Base-by-base conservation (phyloP, 108 stramenopile genomes). In the Cyclotella cryptica region DNA sequence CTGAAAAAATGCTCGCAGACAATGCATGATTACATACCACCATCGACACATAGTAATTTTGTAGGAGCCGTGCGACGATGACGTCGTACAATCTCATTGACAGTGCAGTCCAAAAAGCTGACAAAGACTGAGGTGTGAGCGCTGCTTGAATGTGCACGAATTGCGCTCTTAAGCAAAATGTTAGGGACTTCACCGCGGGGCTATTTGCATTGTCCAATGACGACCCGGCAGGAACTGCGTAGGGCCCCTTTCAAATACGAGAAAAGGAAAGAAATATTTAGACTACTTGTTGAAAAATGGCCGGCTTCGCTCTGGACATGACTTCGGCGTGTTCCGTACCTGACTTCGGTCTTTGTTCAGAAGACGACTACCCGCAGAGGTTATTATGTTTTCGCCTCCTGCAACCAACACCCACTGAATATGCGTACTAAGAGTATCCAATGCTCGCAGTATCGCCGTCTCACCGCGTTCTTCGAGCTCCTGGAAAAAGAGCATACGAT, bases 31-130 rank as follows among this genome's bases (percentile, higher is more conserved):
- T 40, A 67, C 76, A 52, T 62, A 77, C 76, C 70, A 87, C 88
- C 52, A 88, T 91, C 8, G 93, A 90, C 28, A 94, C 87, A 46
- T 74, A 80, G 69, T 92, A 94, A 64, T 88, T 82, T 43, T 91
- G 90, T 42, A 94, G 74, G 47, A 94, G 81, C 52, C 93, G 80
- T 27, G 93, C 74, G 0, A 90, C 88, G 40, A 94, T 67, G 73
- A 94, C 88, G 49, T 94, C 93, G 57, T 94, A 94, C 24, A 94
- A 42, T 52, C 93, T 78, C 88, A 89, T 92, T 9, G 93, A 94
- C n/a, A 94, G 73, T 9, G 91, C 93, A 59, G 93, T 90, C 93
- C 93, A 94, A 66, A 94, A 92, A 30, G 88, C 87, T 29, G 90
- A 88, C 1, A 94, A 75, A 24, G 91, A 91, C 67, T 89, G 77